Evolutionary conservation across 2,329 filamentous ascomycete species (phyloP).

Genomic region (Apiospora sp.): DNA sequence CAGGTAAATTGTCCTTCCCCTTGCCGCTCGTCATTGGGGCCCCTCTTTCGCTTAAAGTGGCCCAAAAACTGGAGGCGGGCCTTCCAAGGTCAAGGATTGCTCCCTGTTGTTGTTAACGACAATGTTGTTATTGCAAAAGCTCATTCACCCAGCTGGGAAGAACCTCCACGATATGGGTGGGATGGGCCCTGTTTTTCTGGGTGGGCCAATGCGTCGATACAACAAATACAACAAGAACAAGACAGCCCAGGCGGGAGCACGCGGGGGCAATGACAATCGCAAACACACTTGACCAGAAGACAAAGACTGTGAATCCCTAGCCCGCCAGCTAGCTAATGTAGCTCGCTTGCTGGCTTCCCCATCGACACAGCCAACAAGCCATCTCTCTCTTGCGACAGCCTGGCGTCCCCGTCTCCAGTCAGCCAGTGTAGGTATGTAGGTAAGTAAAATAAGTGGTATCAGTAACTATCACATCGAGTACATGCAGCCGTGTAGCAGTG

Average conservation of each 20-base stretch:
- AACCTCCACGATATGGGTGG: constrained; percentile 14
- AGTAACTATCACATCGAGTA: background rate
- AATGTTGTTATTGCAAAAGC: background rate
- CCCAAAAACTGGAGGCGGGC: background rate
- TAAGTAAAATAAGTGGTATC: background rate
- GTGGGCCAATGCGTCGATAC: background rate
- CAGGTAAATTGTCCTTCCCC: constrained; percentile 2
- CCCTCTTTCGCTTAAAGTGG: constrained; percentile 2
- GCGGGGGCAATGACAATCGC: background rate
- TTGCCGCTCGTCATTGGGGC: constrained; percentile 11
- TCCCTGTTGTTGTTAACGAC: background rate
- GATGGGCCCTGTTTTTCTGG: background rate
- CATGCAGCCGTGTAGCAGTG: background rate
- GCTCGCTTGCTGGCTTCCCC: background rate
- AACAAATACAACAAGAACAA: no score
- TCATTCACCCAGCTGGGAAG: background rate
- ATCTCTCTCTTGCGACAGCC: background rate
- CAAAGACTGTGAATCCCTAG: no score
- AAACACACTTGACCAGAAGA: background rate
- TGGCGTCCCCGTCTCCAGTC: background rate
- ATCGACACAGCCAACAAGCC: background rate
- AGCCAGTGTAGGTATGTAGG: background rate
- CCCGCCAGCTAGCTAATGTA: no score
- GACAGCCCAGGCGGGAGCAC: background rate
- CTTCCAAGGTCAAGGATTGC: background rate